Percentiles rank a stretch among this genome's conserved stretches.
Evolutionary conservation across 2,329 filamentous ascomycete genomes (phyloP).

Genomic region (Pyrenophora teres): DNA sequence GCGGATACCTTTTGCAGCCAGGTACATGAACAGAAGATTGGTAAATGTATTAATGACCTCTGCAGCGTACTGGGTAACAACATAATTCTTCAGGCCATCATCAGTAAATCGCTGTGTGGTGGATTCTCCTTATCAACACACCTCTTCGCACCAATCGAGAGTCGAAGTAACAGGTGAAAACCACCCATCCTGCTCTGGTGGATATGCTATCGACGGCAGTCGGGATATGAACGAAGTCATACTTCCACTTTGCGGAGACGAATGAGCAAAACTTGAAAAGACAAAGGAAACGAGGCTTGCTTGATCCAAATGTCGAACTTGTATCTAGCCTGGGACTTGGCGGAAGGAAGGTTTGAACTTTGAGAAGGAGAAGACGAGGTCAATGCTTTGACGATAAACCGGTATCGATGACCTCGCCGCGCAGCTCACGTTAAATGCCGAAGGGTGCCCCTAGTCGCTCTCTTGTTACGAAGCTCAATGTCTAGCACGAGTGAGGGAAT

Average conservation of each 20-base stretch:
- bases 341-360: conserved; percentile 18
- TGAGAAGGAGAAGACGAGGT: conserved; percentile 16
- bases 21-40: conserved; percentile 79
- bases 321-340: conserved; percentile 19
- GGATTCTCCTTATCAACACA: conserved; percentile 38
- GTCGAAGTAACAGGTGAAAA: conserved; percentile 75
- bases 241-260: background rate
- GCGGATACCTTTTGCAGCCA: conserved; percentile 74
- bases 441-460: background rate
- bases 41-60: conserved; percentile 82
- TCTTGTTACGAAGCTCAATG: background rate
- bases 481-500: background rate
- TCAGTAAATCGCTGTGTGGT: background rate
- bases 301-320: conserved; percentile 8
- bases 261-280: background rate
- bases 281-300: background rate
- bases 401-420: conserved; percentile 3
- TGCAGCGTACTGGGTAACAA: conserved; percentile 74
- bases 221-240: conserved; percentile 44
- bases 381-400: conserved; percentile 4
- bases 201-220: conserved; percentile 55
- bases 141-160: conserved; percentile 81
- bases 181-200: conserved; percentile 60
- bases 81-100: conserved; percentile 64
- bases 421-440: background rate